Evolutionary conservation across 306 rosid genomes (phyloP).

Genomic region (Medicago arabica): DNA sequence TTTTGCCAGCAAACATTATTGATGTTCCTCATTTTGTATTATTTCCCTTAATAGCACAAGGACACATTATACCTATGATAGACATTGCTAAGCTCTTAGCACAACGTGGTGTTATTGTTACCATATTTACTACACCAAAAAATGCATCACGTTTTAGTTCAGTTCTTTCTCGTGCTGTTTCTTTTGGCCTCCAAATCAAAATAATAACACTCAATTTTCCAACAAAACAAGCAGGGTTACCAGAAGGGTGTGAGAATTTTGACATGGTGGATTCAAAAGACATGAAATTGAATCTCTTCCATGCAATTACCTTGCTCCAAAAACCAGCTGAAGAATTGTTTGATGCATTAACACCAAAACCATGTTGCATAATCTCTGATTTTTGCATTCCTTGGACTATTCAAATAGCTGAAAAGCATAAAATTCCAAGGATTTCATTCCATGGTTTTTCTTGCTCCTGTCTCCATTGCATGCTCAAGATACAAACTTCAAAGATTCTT

Average conservation of each 20-base stretch:
- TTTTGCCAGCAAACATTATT: constrained; percentile 12
- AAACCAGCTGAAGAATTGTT: constrained; percentile 47
- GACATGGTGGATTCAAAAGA: constrained; percentile 46
- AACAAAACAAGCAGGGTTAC: constrained; percentile 52
- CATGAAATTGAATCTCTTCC: not conserved
- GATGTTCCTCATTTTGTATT: constrained; percentile 42
- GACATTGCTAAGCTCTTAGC: constrained; percentile 56
- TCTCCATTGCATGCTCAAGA: constrained; percentile 38
- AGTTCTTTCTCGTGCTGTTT: constrained; percentile 45
- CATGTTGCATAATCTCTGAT: constrained; percentile 69
- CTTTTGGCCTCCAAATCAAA: constrained; percentile 43
- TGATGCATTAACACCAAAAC: constrained; percentile 43
- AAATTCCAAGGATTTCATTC: constrained; percentile 67
- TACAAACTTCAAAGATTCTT: constrained; percentile 32
- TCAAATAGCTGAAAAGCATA: constrained; percentile 44
- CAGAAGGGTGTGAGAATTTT: constrained; percentile 60
- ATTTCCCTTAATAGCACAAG: constrained; percentile 52
- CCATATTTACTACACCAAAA: constrained; percentile 55
- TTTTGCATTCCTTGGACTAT: constrained; percentile 62
- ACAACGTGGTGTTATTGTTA: constrained; percentile 44
- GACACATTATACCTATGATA: constrained; percentile 50
- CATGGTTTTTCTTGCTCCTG: constrained; percentile 46
- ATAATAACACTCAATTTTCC: constrained; percentile 36
- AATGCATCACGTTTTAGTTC: constrained; percentile 48
- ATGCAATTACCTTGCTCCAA: constrained; percentile 41